Base-by-base conservation (phyloP, 78 protist species). In the Dictyostelium discoideum region DNA sequence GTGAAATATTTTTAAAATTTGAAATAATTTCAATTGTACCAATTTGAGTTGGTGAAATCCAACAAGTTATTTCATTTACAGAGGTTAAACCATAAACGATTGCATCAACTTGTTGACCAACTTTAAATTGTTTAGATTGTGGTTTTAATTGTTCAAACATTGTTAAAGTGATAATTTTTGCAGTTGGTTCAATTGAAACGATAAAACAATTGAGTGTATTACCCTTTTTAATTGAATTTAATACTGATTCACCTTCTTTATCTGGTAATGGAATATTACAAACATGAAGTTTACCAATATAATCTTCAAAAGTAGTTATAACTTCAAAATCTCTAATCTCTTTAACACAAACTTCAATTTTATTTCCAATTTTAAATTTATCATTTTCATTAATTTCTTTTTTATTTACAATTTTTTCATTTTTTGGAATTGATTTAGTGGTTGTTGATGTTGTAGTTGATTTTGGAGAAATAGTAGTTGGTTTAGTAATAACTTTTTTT, bases 11-110 rank as follows among this genome's bases (percentile, higher is more conserved):
- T 81, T 81, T 60, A 39, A 84, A 84, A 60, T 84, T 84, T 54
- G 87, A 84, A 54, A 84, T n/a, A 14, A 84, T 63, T 50, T 84
- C 87, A 32, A 84, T 60, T 11, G 29, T 32, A 60, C 87, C 87
- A 60, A 84, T 42, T 32, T 39, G 73, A 39, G n/a, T 37, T 29
- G 73, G 87, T 63, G 73, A 60, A 16, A 84, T 39, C 73, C 73
- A 84, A 32, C 39, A 18, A 29, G 87, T 13, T 18, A 84, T 24
- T 29, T 50, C 77, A 37, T 84, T 84, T 6, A 26, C 22, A 14
- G 50, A 29, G 1, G 77, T 63, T 60, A 20, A 74, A 22, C 87
- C 87, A 60, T 60, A 63, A 5, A 22, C 39, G 8, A 39, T 48
- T 1, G 87, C 54, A 26, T 24, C 42, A 42, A 84, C 39, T 20